Evolutionary conservation across 345 rosid genomes (phyloP), one percentile per base, ranked within the genome.

Genomic region (Excoecaria agallocha): DNA sequence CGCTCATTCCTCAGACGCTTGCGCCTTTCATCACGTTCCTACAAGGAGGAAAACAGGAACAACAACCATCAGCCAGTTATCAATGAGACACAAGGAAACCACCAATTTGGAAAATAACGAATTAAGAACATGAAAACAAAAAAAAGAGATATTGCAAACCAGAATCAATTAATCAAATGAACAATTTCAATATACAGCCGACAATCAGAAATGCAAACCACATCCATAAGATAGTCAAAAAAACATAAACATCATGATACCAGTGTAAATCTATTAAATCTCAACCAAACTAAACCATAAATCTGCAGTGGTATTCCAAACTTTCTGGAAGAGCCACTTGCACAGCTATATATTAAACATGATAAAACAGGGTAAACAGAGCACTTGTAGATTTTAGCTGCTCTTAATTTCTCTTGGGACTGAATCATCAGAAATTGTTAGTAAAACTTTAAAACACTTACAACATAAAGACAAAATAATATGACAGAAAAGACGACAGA

Each of bases 21-120:
- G 67, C 84, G 88, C 80, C 99, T 89, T 86, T 96, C 99, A 76
- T 96, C 99, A 41, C 97, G 98, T 77, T 96, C 99, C 99, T 96
- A 79, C 45, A 37, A 30, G 72, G 35, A 73, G 75, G 70, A 59
- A 73, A 17, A 77, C 20, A 74, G 68, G 57, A 66, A 39, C 22
- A 67, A 20, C 16, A 67, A 60, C 71, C 39, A 61, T 17, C 48
- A 8, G 12, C n/a, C 57, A 58, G 35, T n/a, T 35, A 51, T 5
- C 24, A 3, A 49, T 25, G 10, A 30, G 30, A 51, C 59, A 2
- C 39, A 51, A 46, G 55, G 19, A 24, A 9, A 16, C n/a, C 9
- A 6, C 0, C 7, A 9, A 37, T 49, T 49, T 48, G 9, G 19
- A 3, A 38, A 25, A 17, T 0, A 55, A 54, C 24, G 22, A 39